Evolutionary conservation across 805 yeast genomes (phyloP).

Genomic region (Kodamaea nitidulidarum): DNA sequence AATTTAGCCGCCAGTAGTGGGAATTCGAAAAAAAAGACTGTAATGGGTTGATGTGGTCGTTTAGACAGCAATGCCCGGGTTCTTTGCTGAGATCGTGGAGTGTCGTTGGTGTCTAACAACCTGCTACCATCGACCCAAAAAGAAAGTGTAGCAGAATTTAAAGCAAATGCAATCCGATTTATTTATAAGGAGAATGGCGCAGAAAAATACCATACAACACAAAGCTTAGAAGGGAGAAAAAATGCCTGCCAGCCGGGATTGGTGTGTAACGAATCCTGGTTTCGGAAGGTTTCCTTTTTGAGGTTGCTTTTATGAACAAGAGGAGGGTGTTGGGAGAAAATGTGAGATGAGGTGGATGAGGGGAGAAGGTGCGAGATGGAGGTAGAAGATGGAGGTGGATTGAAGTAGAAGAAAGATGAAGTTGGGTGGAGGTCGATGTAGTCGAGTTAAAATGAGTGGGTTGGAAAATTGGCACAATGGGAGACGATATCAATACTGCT

Average conservation of each 20-base stretch:
- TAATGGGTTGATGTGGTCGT: not conserved
- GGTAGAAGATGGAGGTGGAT: too few species aligned
- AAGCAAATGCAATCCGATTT: slow-evolving; percentile 1
- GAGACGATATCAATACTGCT: too few species aligned
- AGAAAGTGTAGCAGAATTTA: slow-evolving; percentile 3
- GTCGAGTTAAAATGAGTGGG: too few species aligned
- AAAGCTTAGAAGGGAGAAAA: slow-evolving; percentile 3
- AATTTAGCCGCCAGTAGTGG: not conserved
- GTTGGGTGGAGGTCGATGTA: too few species aligned
- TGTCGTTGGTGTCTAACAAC: not conserved
- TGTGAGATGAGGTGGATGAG: too few species aligned
- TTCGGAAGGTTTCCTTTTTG: slow-evolving; percentile 4
- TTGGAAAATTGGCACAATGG: too few species aligned
- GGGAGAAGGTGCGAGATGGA: too few species aligned
- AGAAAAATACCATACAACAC: slow-evolving; percentile 2
- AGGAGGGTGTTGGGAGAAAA: not conserved
- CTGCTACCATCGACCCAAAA: slow-evolving; percentile 3
- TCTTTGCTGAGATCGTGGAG: not conserved
- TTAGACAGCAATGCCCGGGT: not conserved
- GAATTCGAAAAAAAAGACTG: not conserved
- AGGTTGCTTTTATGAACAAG: slow-evolving; percentile 1
- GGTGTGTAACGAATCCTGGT: slow-evolving; percentile 9
- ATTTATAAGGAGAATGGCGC: slow-evolving; percentile 5
- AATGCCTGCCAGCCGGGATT: slow-evolving; percentile 3
- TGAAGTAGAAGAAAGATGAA: too few species aligned